Base-by-base conservation (phyloP, 2,329 filamentous ascomycete genomes). In the Xylaria arbuscula region DNA sequence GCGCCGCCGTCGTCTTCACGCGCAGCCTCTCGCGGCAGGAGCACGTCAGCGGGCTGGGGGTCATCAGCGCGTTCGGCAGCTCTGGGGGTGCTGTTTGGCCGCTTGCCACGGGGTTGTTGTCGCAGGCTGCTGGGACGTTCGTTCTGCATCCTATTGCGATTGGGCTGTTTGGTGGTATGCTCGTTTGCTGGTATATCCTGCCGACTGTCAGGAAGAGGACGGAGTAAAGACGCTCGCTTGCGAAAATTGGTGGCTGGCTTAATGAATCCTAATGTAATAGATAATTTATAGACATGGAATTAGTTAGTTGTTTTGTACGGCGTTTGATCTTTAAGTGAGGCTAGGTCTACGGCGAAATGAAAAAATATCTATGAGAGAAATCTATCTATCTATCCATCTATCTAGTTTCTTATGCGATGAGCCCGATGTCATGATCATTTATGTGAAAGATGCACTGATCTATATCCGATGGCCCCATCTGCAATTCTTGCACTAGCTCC, bases 61-160 rank as follows among this genome's bases (percentile, higher is more conserved):
- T 92, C 64, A 92, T 93, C 67, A 88, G 86, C 24, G 89, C 89
- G 3, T 91, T 90, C 73, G 91, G 90, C 0, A 91, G 87, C 73
- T 87, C 88, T 2, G 92, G 92, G 0, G 91, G 89, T 28, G 90
- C 90, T 0, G 81, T 90, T 1, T 88, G 88, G 9, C 90, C 90
- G 0, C 92, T 92, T 72, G 82, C 88, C 2, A 91, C 88, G 0
- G 90, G 90, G 62, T 75, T 92, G 36, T 74, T 91, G 42, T 89
- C 89, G 1, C 87, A 91, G 78, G 85, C 83, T 0, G 83, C 82
- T 0, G 89, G 89, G 0, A 89, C 90, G 0, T 92, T 84, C 80
- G 89, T 90, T 40, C 80, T 91, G 75, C 87, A 85, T 80, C 90
- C 91, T 0, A 88, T 93, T 69, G 90, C 88, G 48, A 87, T 93